Conservation (phyloP, 371 early-diverging fungal species). For the Mucor mucedo region DNA sequence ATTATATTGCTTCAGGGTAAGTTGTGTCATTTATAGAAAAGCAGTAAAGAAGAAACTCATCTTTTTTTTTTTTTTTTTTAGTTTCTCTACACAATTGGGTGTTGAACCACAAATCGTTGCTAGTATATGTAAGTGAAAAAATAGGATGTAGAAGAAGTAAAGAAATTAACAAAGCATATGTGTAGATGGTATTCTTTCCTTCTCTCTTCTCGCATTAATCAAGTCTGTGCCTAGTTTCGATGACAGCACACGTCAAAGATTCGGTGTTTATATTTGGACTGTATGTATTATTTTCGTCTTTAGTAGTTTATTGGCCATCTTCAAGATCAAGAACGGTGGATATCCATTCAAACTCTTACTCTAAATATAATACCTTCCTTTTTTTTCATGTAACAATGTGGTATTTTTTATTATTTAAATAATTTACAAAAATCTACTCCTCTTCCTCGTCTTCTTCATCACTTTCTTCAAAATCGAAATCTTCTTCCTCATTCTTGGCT, state of each 20-base stretch:
- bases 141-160: neutral
- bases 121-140: conserved; percentile 71
- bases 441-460: conserved; percentile 45
- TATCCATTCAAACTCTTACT: conserved; percentile 80
- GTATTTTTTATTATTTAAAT: conserved; percentile 16
- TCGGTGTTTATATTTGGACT: conserved; percentile 60
- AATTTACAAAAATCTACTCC: conserved; percentile 31
- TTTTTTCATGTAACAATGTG: conserved; percentile 12
- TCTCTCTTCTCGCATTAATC: conserved; percentile 56
- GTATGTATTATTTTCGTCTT: conserved; percentile 62
- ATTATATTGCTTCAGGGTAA: conserved; percentile 67
- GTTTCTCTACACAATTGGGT: conserved; percentile 80
- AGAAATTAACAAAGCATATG: conserved; percentile 1
- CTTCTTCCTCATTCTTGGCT: conserved; percentile 42
- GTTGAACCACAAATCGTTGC: conserved; percentile 82
- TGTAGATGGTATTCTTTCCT: conserved; percentile 62
- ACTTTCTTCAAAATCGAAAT: conserved; percentile 51
- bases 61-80: conserved; percentile 22
- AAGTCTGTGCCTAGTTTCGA: conserved; percentile 46
- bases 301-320: conserved; percentile 67
- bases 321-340: conserved; percentile 73
- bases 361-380: conserved; percentile 15
- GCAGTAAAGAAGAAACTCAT: neutral
- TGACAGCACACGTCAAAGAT: conserved; percentile 51
- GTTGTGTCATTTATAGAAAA: neutral